Conservation (phyloP, 257 asterid genomes). For the Orobanche coerulescens region DNA sequence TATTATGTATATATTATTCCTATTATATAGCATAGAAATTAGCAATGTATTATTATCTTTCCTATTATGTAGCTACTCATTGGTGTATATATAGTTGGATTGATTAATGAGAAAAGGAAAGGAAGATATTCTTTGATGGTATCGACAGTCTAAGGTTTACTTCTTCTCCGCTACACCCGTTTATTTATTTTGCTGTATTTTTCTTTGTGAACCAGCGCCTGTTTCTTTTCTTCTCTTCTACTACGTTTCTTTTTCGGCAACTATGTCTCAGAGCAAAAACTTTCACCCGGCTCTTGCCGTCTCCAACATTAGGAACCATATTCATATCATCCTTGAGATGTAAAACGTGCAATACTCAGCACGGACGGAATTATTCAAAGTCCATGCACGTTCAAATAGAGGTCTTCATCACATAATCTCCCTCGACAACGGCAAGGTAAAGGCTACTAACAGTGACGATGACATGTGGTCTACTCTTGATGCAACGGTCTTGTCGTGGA, state of each 20-base stretch:
- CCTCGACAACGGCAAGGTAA: not conserved
- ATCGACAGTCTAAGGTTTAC: not conserved
- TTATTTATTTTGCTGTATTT: too few relatives aligned
- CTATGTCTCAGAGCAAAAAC: not conserved
- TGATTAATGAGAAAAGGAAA: not conserved
- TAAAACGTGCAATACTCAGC: conserved; percentile 1
- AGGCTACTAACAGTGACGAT: too few relatives aligned
- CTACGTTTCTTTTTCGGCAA: not conserved
- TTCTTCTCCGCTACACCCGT: not conserved
- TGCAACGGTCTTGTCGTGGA: not conserved
- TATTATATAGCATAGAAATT: too few relatives aligned
- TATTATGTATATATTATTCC: too few relatives aligned
- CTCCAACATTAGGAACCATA: conserved; percentile 5
- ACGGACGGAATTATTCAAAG: conserved; percentile 10
- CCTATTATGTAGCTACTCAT: not conserved
- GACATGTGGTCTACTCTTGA: not conserved
- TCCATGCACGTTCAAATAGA: not conserved
- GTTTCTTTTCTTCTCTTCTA: not conserved
- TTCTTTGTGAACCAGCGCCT: not conserved
- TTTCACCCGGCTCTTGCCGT: conserved; percentile 14
- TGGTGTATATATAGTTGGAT: not conserved
- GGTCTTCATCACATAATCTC: conserved; percentile 8
- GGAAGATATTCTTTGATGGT: not conserved
- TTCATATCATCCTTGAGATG: conserved; percentile 11
- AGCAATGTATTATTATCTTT: too few relatives aligned